Percentiles rank a stretch among this genome's conserved stretches.
Evolutionary conservation across 371 early-diverging fungal genomes (phyloP).

Genomic region (Mucor mucedo): DNA sequence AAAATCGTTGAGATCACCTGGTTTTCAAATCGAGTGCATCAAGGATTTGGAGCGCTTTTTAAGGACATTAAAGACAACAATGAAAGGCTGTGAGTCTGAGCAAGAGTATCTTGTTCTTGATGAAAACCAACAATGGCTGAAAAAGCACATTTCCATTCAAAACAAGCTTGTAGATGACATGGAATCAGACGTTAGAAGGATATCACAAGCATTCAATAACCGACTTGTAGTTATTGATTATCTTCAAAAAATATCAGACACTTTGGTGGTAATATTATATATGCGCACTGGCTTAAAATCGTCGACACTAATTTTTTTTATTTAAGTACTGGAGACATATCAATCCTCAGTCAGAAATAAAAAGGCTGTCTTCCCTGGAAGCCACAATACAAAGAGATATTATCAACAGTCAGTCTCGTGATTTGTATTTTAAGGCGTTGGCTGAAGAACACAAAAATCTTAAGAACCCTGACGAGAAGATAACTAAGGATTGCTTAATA

Average conservation of each 20-base stretch:
- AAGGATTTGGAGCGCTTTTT: conserved; percentile 14
- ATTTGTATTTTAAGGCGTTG: too few species aligned
- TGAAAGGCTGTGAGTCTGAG: not conserved
- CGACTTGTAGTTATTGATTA: conserved; percentile 61
- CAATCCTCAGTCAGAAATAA: conserved; percentile 33
- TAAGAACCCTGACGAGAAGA: conserved; percentile 9
- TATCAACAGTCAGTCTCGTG: too few species aligned
- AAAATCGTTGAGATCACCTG: not conserved
- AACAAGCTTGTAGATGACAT: conserved; percentile 36
- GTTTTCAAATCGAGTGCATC: conserved; percentile 12
- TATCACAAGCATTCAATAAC: conserved; percentile 54
- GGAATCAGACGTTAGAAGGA: conserved; percentile 37
- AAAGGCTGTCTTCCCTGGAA: conserved; percentile 49
- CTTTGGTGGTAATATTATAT: conserved; percentile 25
- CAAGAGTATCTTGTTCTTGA: not conserved
- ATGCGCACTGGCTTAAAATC: not conserved
- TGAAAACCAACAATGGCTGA: not conserved
- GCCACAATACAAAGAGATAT: too few species aligned
- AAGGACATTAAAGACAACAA: not conserved
- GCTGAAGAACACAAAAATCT: conserved; percentile 24
- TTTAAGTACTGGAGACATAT: conserved; percentile 32
- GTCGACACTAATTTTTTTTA: not conserved
- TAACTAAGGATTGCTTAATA: conserved; percentile 54
- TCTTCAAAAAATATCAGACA: conserved; percentile 64
- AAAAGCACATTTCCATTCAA: conserved; percentile 15